Evolutionary conservation across 2,329 filamentous ascomycete species (phyloP).

Genomic region (Trichoderma koningiopsis): DNA sequence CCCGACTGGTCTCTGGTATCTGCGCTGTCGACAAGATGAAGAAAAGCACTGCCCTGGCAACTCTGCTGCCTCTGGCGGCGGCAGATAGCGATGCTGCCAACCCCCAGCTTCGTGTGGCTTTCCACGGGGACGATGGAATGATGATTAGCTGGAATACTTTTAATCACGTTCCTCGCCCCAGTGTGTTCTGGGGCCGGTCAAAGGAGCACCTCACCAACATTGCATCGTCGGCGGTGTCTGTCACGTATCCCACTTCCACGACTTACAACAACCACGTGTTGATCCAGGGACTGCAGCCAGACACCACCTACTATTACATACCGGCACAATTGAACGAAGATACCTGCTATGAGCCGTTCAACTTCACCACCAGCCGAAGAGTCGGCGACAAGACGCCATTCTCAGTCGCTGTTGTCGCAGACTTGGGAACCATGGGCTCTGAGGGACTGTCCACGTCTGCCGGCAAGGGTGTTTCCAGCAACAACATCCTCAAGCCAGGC

Average conservation of each 20-base stretch:
- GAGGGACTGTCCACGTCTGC: neutral
- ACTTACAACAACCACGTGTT: slow-evolving; percentile 22
- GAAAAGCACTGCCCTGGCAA: neutral
- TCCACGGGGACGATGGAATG: slow-evolving; percentile 17
- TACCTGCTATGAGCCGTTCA: slow-evolving; percentile 14
- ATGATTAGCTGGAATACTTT: slow-evolving; percentile 23
- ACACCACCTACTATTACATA: slow-evolving; percentile 21
- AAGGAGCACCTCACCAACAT: slow-evolving; percentile 13
- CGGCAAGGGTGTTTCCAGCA: neutral
- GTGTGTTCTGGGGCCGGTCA: slow-evolving; percentile 9
- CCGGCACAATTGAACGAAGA: slow-evolving; percentile 11
- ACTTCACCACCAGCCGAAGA: slow-evolving; percentile 20
- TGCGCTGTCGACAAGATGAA: slow-evolving; percentile 1
- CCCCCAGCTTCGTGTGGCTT: slow-evolving; percentile 16
- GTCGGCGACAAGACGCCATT: slow-evolving; percentile 10
- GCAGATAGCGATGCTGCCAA: slow-evolving; percentile 12
- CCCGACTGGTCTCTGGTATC: neutral
- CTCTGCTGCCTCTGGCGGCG: slow-evolving; percentile 2
- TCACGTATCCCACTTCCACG: slow-evolving; percentile 20
- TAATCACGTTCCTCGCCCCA: slow-evolving; percentile 3
- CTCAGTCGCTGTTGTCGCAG: slow-evolving; percentile 15
- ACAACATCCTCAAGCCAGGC: slow-evolving; percentile 10
- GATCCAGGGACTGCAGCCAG: slow-evolving; percentile 12
- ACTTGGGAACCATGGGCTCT: slow-evolving; percentile 17
- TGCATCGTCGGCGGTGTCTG: slow-evolving; percentile 13